Conservation (phyloP, 1,139 yeast species). For the Blastobotrys ciferrii region DNA sequence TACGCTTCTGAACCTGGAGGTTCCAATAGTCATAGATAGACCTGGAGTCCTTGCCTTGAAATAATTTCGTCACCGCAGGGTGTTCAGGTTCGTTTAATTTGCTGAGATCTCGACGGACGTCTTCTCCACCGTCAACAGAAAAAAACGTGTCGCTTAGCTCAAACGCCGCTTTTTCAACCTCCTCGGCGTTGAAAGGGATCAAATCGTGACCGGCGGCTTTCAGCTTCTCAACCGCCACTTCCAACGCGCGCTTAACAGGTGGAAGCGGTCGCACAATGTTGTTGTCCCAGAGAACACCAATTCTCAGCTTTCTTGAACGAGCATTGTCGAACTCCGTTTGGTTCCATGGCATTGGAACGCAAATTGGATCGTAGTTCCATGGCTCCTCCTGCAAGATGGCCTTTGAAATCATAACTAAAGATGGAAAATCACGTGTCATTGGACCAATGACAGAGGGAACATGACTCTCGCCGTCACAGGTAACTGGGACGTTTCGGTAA, state of each 20-base stretch:
- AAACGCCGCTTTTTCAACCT: slow-evolving; percentile 12
- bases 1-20: slow-evolving; percentile 9
- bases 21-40: slow-evolving; percentile 28
- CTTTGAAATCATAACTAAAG: slow-evolving; percentile 45
- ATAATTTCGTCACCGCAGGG: slow-evolving; percentile 19
- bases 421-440: slow-evolving; percentile 51
- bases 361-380: slow-evolving; percentile 55
- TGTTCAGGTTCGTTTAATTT: slow-evolving; percentile 4
- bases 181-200: slow-evolving; percentile 31
- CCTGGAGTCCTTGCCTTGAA: slow-evolving; percentile 20
- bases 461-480: slow-evolving; percentile 45
- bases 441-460: slow-evolving; percentile 51
- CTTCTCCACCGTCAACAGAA: slow-evolving; percentile 32
- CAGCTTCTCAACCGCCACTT: slow-evolving; percentile 31
- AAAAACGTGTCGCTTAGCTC: slow-evolving; percentile 35
- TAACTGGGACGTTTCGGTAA: slow-evolving; percentile 38
- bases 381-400: slow-evolving; percentile 52
- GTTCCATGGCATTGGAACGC: slow-evolving; percentile 51
- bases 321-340: slow-evolving; percentile 18
- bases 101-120: slow-evolving; percentile 33
- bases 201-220: slow-evolving; percentile 39
- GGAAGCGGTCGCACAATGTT: slow-evolving; percentile 41
- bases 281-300: slow-evolving; percentile 37
- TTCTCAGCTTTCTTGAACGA: slow-evolving; percentile 29
- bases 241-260: slow-evolving; percentile 42